Base-by-base conservation (phyloP, 1,139 yeast genomes). In the Zygoascus sp. region DNA sequence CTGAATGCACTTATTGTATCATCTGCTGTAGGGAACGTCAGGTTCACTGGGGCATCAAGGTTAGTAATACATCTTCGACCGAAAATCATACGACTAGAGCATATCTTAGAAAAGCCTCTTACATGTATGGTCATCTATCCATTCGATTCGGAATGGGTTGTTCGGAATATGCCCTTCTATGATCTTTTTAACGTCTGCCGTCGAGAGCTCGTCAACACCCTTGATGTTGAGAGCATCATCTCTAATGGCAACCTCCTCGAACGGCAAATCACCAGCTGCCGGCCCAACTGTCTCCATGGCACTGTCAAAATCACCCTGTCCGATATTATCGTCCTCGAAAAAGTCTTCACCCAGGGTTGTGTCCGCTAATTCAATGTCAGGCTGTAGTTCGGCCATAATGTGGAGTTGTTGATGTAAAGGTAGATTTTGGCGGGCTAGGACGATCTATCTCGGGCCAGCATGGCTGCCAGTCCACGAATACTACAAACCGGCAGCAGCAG, bases 171-270 rank as follows among this genome's bases (percentile, higher is more conserved):
- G 75, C 48, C 68, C 65, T 46, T 77, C 77, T 15, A 82, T 64
- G 58, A 73, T 83, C 15, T 72, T 64, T 58, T 80, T 79, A 52
- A 84, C 77, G 48, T 82, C 84, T 40, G 75, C 73, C 2, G 88
- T 81, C 36, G 84, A 76, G 51, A 84, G 68, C 45, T 75, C 79
- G 53, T 84, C 88, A 1, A 84, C 92, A 16, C 94, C 94, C 44
- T 68, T 62, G 2, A 84, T 52, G 48, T 68, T 71, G 21, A 84
- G 54, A 0, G 84, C 76, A 42, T 77, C 80, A 1, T 55, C 54
- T 10, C 68, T 59, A 8, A 58, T 45, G 9, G 38, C 42, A 7
- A 16, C 13, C 16, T 30, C 17, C 13, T 30, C 17, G 8, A 3
- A 30, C 15, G 11, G 34, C n/a, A 25, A 10, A 25, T 25, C 28